Evolutionary conservation across 106 monocot species (phyloP).

Genomic region (Dactylorhiza incarnata): DNA sequence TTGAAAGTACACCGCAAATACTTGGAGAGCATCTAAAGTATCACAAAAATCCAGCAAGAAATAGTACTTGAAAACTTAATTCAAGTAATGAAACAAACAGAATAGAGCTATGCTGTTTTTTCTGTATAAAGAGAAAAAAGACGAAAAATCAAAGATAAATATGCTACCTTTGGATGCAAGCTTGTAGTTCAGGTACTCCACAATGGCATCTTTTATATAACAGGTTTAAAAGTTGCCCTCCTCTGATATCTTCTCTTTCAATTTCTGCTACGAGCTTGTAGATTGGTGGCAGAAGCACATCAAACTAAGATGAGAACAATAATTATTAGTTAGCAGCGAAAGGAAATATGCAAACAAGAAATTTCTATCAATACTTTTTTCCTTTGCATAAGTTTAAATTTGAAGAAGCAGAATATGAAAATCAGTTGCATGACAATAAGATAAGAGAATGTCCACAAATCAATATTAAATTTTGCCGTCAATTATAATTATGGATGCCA

Average conservation of each 20-base stretch:
- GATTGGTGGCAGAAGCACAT: slow-evolving; percentile 75
- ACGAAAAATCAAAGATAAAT: not conserved
- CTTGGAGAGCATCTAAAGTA: too few species aligned
- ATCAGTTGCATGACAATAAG: not conserved
- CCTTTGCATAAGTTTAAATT: not conserved
- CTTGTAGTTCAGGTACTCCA: slow-evolving; percentile 96
- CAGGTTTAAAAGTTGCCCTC: slow-evolving; percentile 90
- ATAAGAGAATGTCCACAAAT: not conserved
- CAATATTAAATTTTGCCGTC: not conserved
- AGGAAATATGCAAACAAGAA: not conserved
- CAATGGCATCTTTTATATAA: slow-evolving; percentile 85
- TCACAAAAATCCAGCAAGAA: not conserved
- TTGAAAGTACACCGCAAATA: too few species aligned
- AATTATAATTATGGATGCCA: too few species aligned
- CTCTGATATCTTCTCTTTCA: slow-evolving; percentile 74
- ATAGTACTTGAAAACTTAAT: not conserved
- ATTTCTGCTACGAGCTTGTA: slow-evolving; percentile 80
- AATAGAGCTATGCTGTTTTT: too few species aligned
- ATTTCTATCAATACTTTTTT: not conserved
- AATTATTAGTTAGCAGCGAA: not conserved
- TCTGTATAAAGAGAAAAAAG: not conserved
- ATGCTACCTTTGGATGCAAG: slow-evolving; percentile 76
- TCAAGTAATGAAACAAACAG: not conserved
- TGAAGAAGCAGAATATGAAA: not conserved
- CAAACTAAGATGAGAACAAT: slow-evolving; percentile 46